phyloP scores from a whole-genome alignment of 345 rosid species.

The Populus euphratica region DNA sequence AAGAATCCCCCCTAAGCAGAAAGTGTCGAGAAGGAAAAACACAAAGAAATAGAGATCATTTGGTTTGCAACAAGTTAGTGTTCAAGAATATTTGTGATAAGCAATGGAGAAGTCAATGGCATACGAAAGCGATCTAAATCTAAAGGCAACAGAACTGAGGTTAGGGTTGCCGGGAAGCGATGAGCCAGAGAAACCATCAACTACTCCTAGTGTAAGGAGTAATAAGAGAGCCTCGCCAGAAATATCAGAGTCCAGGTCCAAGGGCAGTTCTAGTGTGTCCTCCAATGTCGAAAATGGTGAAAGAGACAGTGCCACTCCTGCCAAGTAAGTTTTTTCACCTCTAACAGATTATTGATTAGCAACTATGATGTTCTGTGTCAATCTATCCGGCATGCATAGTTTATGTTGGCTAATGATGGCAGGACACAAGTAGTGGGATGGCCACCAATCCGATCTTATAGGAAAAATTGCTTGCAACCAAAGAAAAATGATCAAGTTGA shows the following conservation, averaged over 20 bases:
- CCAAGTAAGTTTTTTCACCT: constrained; percentile 43
- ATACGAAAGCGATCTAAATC: constrained; percentile 25
- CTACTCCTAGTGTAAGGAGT: background rate
- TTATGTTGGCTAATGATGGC: background rate
- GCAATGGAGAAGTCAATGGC: constrained; percentile 23
- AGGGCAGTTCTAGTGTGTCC: constrained; percentile 18
- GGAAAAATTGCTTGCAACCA: constrained; percentile 12
- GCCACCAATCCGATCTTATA: constrained; percentile 27
- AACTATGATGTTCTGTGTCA: background rate
- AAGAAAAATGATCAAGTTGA: constrained; percentile 1
- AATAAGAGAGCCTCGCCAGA: constrained; percentile 34
- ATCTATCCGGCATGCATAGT: background rate
- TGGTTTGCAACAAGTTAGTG: background rate
- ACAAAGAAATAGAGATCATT: background rate
- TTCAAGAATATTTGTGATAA: background rate
- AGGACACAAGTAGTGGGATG: constrained; percentile 31
- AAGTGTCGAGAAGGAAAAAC: background rate
- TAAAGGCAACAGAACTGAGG: constrained; percentile 26
- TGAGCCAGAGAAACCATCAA: background rate
- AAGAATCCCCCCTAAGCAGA: background rate
- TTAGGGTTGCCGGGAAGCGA: constrained; percentile 25
- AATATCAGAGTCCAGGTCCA: constrained; percentile 23
- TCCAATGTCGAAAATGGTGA: constrained; percentile 15
- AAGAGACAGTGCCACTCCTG: constrained; percentile 30
- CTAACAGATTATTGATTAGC: background rate